phyloP scores from a whole-genome alignment of 805 yeast genomes.

The Ogataea saltuana region DNA sequence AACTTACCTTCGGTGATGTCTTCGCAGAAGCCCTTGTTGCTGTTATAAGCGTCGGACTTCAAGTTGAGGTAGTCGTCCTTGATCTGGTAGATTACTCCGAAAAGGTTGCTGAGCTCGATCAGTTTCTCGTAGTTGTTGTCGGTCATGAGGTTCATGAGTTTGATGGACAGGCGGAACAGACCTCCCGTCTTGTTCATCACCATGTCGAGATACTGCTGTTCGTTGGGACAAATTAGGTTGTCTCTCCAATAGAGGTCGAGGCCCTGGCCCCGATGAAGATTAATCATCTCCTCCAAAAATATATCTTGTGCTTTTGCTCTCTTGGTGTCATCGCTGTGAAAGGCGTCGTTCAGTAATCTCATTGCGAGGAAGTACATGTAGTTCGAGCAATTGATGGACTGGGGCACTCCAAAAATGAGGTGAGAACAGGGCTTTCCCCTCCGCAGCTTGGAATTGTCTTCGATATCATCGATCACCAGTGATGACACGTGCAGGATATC shows the following conservation, averaged over 20 bases:
- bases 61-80: slow-evolving; percentile 82
- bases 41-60: slow-evolving; percentile 47
- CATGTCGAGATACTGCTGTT: slow-evolving; percentile 71
- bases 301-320: slow-evolving; percentile 39
- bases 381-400: slow-evolving; percentile 80
- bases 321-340: slow-evolving; percentile 19
- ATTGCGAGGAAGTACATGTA: slow-evolving; percentile 78
- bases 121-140: slow-evolving; percentile 29
- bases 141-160: slow-evolving; percentile 49
- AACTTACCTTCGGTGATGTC: slow-evolving; percentile 89
- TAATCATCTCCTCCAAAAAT: slow-evolving; percentile 71
- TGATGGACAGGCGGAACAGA: slow-evolving; percentile 70
- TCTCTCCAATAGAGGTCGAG: slow-evolving; percentile 90
- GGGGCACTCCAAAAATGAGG: slow-evolving; percentile 70
- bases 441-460: slow-evolving; percentile 69
- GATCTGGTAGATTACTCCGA: slow-evolving; percentile 86
- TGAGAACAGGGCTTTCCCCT: slow-evolving; percentile 84
- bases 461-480: slow-evolving; percentile 81
- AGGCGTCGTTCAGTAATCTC: slow-evolving; percentile 40
- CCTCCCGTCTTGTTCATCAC: slow-evolving; percentile 91
- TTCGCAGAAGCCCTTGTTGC: slow-evolving; percentile 77
- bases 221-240: slow-evolving; percentile 54
- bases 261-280: slow-evolving; percentile 89
- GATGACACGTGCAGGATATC: slow-evolving; percentile 67
- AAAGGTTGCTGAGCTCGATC: slow-evolving; percentile 63